Conservation (phyloP, 2,329 filamentous ascomycete species). For the Talaromyces sp. region DNA sequence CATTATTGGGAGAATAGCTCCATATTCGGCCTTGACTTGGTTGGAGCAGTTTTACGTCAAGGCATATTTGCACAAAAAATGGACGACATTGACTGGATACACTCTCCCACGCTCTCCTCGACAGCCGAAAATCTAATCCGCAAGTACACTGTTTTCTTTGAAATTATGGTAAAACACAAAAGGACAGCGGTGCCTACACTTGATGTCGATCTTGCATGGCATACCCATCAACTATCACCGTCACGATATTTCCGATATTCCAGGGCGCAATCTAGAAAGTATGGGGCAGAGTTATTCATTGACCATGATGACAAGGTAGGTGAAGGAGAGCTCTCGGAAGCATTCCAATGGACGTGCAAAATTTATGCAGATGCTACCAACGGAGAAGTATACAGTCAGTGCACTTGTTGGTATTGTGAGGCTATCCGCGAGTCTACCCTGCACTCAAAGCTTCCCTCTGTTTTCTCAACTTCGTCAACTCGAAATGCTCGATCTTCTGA, state of each 20-base stretch:
- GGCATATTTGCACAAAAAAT: conserved; percentile 53
- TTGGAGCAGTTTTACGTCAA: conserved; percentile 38
- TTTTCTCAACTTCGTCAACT: conserved; percentile 33
- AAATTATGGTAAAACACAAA: conserved; percentile 33
- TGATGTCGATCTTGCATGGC: background rate
- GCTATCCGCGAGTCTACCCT: conserved; percentile 56
- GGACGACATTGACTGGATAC: conserved; percentile 71
- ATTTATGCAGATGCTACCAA: conserved; percentile 60
- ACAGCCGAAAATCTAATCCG: conserved; percentile 61
- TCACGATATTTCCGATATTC: conserved; percentile 58
- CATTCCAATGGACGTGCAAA: conserved; percentile 69
- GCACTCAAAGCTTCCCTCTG: conserved; percentile 34
- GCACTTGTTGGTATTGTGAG: conserved; percentile 82
- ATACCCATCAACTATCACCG: conserved; percentile 48
- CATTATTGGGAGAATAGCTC: conserved; percentile 39
- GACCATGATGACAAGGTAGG: conserved; percentile 83
- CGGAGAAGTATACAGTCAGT: conserved; percentile 66
- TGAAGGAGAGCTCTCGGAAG: conserved; percentile 56
- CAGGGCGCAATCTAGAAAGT: conserved; percentile 29
- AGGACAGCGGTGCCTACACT: conserved; percentile 17
- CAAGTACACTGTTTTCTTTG: conserved; percentile 47
- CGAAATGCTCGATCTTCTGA: conserved; percentile 48
- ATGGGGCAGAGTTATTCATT: conserved; percentile 51
- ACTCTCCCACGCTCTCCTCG: conserved; percentile 57
- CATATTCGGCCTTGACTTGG: conserved; percentile 35